These are phyloP conservation scores for Naumovozyma baii DNA, from an alignment of 805 yeast species.

Conservation along the genomic window DNA sequence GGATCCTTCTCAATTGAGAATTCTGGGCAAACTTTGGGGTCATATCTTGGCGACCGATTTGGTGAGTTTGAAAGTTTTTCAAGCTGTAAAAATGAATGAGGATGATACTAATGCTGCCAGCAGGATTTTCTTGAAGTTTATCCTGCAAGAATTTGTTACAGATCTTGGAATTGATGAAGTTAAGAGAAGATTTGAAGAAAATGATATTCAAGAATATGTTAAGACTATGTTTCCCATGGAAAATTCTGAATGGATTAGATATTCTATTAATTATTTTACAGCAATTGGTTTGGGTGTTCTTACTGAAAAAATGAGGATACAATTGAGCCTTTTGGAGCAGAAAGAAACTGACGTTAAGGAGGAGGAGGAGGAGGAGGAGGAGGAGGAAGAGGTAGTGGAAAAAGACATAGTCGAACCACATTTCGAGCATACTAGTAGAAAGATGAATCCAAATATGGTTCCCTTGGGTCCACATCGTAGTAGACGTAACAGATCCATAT, in stretches of 20 bases:
- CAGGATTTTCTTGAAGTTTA: conserved; percentile 69
- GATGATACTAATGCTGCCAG: conserved; percentile 66
- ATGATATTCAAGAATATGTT: conserved; percentile 39
- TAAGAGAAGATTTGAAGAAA: conserved; percentile 42
- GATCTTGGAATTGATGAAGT: conserved; percentile 58
- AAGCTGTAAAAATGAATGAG: conserved; percentile 52
- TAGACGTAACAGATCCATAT: conserved; percentile 10
- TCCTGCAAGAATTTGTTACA: conserved; percentile 69
- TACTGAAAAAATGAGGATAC: conserved; percentile 72
- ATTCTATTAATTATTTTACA: conserved; percentile 83
- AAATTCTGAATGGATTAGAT: conserved; percentile 48
- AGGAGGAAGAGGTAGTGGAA: conserved; percentile 6
- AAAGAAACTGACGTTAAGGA: conserved; percentile 13
- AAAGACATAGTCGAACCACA: too few species aligned
- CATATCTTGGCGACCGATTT: conserved; percentile 65
- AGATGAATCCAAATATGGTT: neutral
- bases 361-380: conserved; percentile 7
- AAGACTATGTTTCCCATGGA: conserved; percentile 55
- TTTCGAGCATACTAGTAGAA: too few species aligned
- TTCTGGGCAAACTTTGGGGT: conserved; percentile 79
- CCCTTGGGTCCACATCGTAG: neutral
- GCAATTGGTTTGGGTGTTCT: conserved; percentile 82
- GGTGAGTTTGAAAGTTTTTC: conserved; percentile 51
- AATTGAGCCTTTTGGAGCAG: conserved; percentile 31
- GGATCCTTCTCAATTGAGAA: conserved; percentile 66